Evolutionary conservation across 176 grass and related monocot species (phyloP), one percentile per base, ranked within the genome.

Genomic region (Leersia perrieri): DNA sequence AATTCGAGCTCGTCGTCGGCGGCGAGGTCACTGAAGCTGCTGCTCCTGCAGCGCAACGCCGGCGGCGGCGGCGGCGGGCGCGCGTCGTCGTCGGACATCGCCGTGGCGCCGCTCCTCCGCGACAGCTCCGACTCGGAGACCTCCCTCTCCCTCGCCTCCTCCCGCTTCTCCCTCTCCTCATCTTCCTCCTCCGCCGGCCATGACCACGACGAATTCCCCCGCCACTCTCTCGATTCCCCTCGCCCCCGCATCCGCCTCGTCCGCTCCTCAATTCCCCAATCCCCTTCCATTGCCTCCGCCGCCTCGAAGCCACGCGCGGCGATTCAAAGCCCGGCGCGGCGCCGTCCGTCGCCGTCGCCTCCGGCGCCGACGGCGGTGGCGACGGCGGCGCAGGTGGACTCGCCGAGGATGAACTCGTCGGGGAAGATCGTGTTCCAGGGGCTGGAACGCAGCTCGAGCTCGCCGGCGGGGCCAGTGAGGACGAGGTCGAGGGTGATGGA

Each of bases 391-490:
- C 49, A 53, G 49, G 49, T 53, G 18, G 49, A 91, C 71, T 90
- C 85, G 9, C 95, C 95, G 9, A 85, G 95, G 25, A 98, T 98
- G 92, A 94, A 94, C 77, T 72, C 92, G 0, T 92, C 89, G 18
- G 92, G 95, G 42, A 98, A 94, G 90, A 84, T 98, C 42, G 90
- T 98, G 30, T 98, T 98, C 85, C 95, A 98, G 79, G 88, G 95
- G 1, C 73, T 98, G 68, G 92, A 86, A 7, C 85, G 95, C 60
- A 98, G 95, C 83, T 98, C 88, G 3, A 98, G 95, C 42, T 94
- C 92, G 3, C 95, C 92, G 0, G 88, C 73, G 9, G 90, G 95
- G 10, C 28, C 68, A 78, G 34, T 81, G n/a, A n/a, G n/a, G n/a
- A n/a, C 89, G 18, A 80, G 92, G 3, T 85, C 83, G 14, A 82